These are phyloP conservation scores for Cadophora sp. DNA, from an alignment of 2,329 filamentous ascomycete genomes.

Conservation along the genomic window DNA sequence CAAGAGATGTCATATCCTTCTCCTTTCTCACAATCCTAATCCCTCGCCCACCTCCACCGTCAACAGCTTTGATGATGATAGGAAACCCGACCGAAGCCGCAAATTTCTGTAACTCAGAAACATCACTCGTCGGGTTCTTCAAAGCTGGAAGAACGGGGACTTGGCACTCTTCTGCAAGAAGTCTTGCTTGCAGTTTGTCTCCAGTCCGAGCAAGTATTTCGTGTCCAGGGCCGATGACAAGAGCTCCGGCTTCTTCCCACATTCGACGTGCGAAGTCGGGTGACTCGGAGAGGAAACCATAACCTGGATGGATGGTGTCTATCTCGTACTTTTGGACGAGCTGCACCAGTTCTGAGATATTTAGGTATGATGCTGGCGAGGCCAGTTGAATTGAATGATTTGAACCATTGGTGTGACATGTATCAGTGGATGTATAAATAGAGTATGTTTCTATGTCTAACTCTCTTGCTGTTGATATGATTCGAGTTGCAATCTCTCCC, in stretches of 20 bases:
- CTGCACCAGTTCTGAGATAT: slow-evolving; percentile 54
- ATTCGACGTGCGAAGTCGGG: slow-evolving; percentile 71
- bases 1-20: slow-evolving; percentile 58
- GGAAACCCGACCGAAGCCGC: slow-evolving; percentile 48
- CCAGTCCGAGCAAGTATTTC: slow-evolving; percentile 37
- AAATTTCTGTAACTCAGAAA: slow-evolving; percentile 62
- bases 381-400: slow-evolving; percentile 56
- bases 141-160: slow-evolving; percentile 78
- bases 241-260: slow-evolving; percentile 67
- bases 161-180: slow-evolving; percentile 67
- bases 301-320: slow-evolving; percentile 74
- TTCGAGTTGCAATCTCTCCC: slow-evolving; percentile 69
- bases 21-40: slow-evolving; percentile 59
- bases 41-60: slow-evolving; percentile 70
- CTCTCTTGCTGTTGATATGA: slow-evolving; percentile 65
- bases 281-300: slow-evolving; percentile 75
- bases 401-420: slow-evolving; percentile 59
- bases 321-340: slow-evolving; percentile 57
- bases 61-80: slow-evolving; percentile 65
- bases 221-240: slow-evolving; percentile 72
- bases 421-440: slow-evolving; percentile 61
- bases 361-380: slow-evolving; percentile 59
- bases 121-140: slow-evolving; percentile 67
- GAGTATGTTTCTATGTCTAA: slow-evolving; percentile 61
- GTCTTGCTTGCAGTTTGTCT: slow-evolving; percentile 62